A percentile compares a stretch with the other conserved stretches of the same genome.
These are phyloP conservation scores for Scytalidium sp. DNA, from an alignment of 2,329 filamentous ascomycete species.

Conservation along the genomic window DNA sequence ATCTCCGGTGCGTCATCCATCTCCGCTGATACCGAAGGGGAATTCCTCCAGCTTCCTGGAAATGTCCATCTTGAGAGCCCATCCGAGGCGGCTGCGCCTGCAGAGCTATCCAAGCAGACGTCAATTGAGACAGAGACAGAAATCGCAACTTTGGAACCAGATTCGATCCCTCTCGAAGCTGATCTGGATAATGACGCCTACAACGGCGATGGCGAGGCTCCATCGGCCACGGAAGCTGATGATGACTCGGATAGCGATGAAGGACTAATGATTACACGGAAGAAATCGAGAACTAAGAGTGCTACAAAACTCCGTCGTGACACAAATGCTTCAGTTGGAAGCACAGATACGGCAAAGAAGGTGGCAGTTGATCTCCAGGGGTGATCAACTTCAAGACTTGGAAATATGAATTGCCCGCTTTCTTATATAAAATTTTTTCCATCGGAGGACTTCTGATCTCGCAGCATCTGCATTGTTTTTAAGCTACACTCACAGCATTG, in stretches of 20 bases:
- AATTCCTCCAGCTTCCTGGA: slow-evolving; percentile 52
- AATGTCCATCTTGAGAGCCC: slow-evolving; percentile 25
- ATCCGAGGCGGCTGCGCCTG: slow-evolving; percentile 24
- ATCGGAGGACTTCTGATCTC: neutral
- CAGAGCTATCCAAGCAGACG: slow-evolving; percentile 11
- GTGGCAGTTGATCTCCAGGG: slow-evolving; percentile 4
- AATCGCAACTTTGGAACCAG: slow-evolving; percentile 2
- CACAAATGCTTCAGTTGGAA: slow-evolving; percentile 59
- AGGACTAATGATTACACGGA: slow-evolving; percentile 26
- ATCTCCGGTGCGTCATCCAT: slow-evolving; percentile 63
- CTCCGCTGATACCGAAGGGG: slow-evolving; percentile 59
- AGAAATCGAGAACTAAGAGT: slow-evolving; percentile 41
- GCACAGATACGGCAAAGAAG: slow-evolving; percentile 64
- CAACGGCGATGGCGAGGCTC: slow-evolving; percentile 23
- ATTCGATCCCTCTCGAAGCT: slow-evolving; percentile 12
- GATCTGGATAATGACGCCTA: slow-evolving; percentile 26
- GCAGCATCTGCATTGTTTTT: neutral
- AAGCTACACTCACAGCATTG: neutral
- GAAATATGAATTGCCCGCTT: neutral
- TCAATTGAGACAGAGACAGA: neutral
- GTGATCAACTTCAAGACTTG: neutral
- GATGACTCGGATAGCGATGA: slow-evolving; percentile 29
- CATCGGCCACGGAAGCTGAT: slow-evolving; percentile 16
- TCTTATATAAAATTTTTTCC: neutral
- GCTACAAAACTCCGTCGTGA: slow-evolving; percentile 43